Percentiles rank a stretch among this genome's conserved stretches.
phyloP scores from a whole-genome alignment of 2,329 filamentous ascomycete species.

The Epichloe bromicola region DNA sequence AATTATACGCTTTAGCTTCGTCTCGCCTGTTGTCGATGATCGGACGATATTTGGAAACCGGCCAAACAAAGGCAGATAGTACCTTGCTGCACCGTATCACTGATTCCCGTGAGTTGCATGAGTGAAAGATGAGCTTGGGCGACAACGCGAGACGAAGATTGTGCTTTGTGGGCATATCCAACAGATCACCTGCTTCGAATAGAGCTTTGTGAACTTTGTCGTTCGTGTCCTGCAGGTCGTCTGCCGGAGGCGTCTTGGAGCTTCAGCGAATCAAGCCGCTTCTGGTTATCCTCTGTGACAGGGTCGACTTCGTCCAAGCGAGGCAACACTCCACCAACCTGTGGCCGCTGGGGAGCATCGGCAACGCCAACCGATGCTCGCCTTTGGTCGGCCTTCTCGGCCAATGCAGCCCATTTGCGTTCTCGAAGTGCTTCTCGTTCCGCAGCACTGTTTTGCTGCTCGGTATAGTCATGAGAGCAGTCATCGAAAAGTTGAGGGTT shows the following conservation, averaged over 20 bases:
- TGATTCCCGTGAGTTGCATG: not conserved
- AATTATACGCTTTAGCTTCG: not conserved
- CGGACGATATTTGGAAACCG: not conserved
- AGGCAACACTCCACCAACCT: slow-evolving; percentile 27
- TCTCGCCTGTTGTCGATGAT: not conserved
- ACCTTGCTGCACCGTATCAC: not conserved
- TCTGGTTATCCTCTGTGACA: slow-evolving; percentile 69
- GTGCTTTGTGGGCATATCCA: not conserved
- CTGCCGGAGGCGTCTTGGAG: slow-evolving; percentile 66
- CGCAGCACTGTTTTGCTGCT: slow-evolving; percentile 86
- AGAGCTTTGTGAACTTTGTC: slow-evolving; percentile 46
- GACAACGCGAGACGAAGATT: not conserved
- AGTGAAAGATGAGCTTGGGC: not conserved
- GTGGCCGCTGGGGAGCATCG: slow-evolving; percentile 21
- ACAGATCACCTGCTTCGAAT: slow-evolving; percentile 34
- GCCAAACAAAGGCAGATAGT: not conserved
- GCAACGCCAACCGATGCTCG: slow-evolving; percentile 29
- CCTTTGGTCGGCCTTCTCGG: slow-evolving; percentile 63
- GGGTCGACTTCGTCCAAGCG: slow-evolving; percentile 66
- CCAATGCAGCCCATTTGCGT: slow-evolving; percentile 78
- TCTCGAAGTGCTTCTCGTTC: slow-evolving; percentile 70
- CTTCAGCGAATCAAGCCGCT: slow-evolving; percentile 78
- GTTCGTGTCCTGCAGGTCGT: slow-evolving; percentile 41
- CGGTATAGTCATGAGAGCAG: slow-evolving; percentile 95
- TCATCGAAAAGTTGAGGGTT: slow-evolving; percentile 97